A percentile compares a stretch with the other conserved stretches of the same genome.
Conservation (phyloP, 805 yeast species). For the Candida suzukii region DNA sequence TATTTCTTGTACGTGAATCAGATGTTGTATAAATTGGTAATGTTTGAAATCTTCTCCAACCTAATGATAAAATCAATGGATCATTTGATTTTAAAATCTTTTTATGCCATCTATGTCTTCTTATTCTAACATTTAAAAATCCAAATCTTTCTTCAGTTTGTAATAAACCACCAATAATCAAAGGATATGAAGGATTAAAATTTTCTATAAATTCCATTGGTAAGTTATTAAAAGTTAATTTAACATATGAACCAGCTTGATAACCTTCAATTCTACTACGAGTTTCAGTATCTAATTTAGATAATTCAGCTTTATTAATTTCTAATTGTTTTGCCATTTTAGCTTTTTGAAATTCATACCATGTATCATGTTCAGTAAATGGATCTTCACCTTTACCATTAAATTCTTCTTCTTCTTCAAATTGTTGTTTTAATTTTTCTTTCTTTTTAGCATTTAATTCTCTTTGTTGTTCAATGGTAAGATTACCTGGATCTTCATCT, state of each 20-base stretch:
- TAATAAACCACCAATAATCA: conserved; percentile 84
- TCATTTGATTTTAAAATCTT: conserved; percentile 92
- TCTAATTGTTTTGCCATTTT: conserved; percentile 95
- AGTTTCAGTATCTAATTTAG: conserved; percentile 66
- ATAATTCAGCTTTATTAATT: conserved; percentile 77
- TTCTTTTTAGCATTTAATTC: conserved; percentile 81
- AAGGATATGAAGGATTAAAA: conserved; percentile 79
- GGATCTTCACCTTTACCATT: conserved; percentile 66
- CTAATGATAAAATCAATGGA: conserved; percentile 87
- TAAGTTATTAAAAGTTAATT: conserved; percentile 70
- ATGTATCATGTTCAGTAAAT: conserved; percentile 77
- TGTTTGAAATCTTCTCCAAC: conserved; percentile 98
- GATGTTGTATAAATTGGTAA: conserved; percentile 92
- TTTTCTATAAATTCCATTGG: conserved; percentile 89
- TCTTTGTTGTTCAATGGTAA: conserved; percentile 69
- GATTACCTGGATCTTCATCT: conserved; percentile 30
- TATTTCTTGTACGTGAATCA: conserved; percentile 94
- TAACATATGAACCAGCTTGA: conserved; percentile 90
- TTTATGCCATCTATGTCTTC: conserved; percentile 99
- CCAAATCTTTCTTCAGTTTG: conserved; percentile 93
- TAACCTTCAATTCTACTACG: conserved; percentile 84
- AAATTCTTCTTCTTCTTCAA: conserved; percentile 76
- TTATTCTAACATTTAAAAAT: conserved; percentile 82
- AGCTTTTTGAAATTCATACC: conserved; percentile 97
- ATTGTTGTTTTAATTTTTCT: conserved; percentile 80